A percentile compares a stretch with the other conserved stretches of the same genome.
Conservation (phyloP, 768 basidiomycete genomes). For the Suillus fuscotomentosus region DNA sequence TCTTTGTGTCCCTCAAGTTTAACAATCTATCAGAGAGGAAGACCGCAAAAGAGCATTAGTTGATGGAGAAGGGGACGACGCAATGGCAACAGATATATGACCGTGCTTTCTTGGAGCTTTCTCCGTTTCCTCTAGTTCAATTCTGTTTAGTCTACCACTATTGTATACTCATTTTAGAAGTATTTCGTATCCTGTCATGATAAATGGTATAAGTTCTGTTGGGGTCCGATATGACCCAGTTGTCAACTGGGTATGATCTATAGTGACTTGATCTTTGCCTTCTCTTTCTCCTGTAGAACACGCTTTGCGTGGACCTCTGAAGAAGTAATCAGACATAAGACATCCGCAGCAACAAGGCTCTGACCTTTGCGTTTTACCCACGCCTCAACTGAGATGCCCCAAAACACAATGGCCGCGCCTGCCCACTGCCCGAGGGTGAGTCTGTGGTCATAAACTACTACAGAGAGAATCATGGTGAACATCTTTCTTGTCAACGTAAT, state of each 20-base stretch:
- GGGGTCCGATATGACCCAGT: neutral
- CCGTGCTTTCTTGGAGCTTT: neutral
- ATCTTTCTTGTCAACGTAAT: conserved; percentile 96
- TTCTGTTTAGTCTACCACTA: neutral
- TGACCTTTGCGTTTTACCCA: conserved; percentile 85
- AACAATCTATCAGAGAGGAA: conserved; percentile 30
- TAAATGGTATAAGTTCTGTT: neutral
- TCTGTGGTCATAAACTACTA: conserved; percentile 86
- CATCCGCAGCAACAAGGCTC: conserved; percentile 13
- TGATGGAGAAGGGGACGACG: conserved; percentile 27
- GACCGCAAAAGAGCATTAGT: conserved; percentile 45
- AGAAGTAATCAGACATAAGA: conserved; percentile 11
- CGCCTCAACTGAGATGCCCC: conserved; percentile 94
- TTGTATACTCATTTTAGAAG: conserved; percentile 4
- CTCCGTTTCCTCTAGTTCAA: neutral
- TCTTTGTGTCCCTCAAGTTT: neutral
- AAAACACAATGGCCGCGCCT: conserved; percentile 90
- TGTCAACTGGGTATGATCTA: conserved; percentile 35
- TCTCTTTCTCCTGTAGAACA: conserved; percentile 80
- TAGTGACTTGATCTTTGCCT: conserved; percentile 76
- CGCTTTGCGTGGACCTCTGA: conserved; percentile 82
- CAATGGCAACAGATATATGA: conserved; percentile 33
- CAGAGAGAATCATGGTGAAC: conserved; percentile 97
- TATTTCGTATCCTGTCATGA: neutral
- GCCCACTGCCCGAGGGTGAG: conserved; percentile 87